A percentile compares a stretch with the other conserved stretches of the same genome.
Conservation (phyloP, 108 stramenopile genomes). For the Schizochytrium sp. region DNA sequence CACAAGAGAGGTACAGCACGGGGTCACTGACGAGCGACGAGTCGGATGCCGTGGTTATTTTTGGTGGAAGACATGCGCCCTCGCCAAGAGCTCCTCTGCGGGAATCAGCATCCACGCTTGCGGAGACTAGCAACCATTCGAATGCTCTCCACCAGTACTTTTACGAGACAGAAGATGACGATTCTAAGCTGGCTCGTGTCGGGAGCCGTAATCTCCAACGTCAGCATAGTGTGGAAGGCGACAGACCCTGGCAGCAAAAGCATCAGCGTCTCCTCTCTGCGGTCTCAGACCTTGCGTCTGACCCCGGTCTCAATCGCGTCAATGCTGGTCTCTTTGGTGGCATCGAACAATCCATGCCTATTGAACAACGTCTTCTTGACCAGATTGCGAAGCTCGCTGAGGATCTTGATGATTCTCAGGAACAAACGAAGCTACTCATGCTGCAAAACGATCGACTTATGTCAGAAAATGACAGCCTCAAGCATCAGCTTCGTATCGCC, state of each 20-base stretch:
- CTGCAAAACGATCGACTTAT: conserved; percentile 57
- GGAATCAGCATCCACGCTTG: not conserved
- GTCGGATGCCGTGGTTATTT: conserved; percentile 53
- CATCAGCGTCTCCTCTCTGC: conserved; percentile 54
- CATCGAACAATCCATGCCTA: conserved; percentile 46
- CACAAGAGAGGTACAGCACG: conserved; percentile 57
- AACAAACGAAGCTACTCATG: conserved; percentile 39
- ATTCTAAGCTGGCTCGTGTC: not conserved
- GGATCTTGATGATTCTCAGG: conserved; percentile 58
- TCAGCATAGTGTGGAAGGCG: not conserved
- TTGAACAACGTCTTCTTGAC: conserved; percentile 40
- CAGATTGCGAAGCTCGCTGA: conserved; percentile 60
- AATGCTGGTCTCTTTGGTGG: conserved; percentile 40
- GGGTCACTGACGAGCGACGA: conserved; percentile 51
- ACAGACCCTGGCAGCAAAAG: conserved; percentile 55
- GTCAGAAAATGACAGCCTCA: conserved; percentile 31
- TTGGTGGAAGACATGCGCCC: not conserved
- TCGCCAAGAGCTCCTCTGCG: not conserved
- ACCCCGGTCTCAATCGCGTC: conserved; percentile 34
- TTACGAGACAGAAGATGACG: not conserved
- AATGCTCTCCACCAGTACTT: not conserved
- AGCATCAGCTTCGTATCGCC: not conserved
- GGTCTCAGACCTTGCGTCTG: conserved; percentile 40
- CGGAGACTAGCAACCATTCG: not conserved
- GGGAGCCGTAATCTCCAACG: not conserved